Conservation (phyloP, 2,329 filamentous ascomycete species). For the Neurospora sp. region DNA sequence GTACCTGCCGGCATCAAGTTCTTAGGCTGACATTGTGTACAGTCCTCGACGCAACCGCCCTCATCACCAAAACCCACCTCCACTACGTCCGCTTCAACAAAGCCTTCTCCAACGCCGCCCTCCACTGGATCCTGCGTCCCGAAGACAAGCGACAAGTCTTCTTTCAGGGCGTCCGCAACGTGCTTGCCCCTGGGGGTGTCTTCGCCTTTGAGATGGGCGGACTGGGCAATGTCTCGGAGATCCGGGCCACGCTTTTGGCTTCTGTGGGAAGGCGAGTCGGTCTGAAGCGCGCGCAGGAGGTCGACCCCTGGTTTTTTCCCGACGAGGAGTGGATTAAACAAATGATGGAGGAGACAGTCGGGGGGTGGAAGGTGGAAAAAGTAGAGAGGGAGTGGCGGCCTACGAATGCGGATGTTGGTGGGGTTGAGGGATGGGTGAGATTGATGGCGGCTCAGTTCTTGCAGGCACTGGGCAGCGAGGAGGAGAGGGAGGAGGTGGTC, state of each 20-base stretch:
- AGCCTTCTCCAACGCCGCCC: slow-evolving; percentile 55
- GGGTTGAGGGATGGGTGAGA: slow-evolving; percentile 55
- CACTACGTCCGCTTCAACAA: slow-evolving; percentile 37
- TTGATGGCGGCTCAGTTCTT: slow-evolving; percentile 53
- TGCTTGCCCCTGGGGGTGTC: slow-evolving; percentile 43
- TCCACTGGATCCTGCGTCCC: slow-evolving; percentile 54
- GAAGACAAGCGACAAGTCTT: slow-evolving; percentile 34
- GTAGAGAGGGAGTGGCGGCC: slow-evolving; percentile 56
- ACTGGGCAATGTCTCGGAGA: slow-evolving; percentile 56
- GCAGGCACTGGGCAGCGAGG: slow-evolving; percentile 35
- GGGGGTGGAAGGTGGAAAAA: slow-evolving; percentile 38
- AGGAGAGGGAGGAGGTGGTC: slow-evolving; percentile 41
- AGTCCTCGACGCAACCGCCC: slow-evolving; percentile 38
- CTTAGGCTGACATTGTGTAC: background rate
- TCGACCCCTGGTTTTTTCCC: slow-evolving; percentile 63
- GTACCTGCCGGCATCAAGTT: background rate
- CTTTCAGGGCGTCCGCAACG: slow-evolving; percentile 40
- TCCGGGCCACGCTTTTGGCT: slow-evolving; percentile 46
- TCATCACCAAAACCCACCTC: slow-evolving; percentile 25
- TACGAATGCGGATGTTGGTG: slow-evolving; percentile 47
- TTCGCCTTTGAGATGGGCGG: slow-evolving; percentile 66
- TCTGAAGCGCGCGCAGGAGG: slow-evolving; percentile 35
- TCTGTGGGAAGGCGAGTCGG: slow-evolving; percentile 42
- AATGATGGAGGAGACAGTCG: slow-evolving; percentile 31
- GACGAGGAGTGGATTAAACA: slow-evolving; percentile 47